Base-by-base conservation (phyloP, 2,329 filamentous ascomycete species). In the Drechslerella coelobrocha region DNA sequence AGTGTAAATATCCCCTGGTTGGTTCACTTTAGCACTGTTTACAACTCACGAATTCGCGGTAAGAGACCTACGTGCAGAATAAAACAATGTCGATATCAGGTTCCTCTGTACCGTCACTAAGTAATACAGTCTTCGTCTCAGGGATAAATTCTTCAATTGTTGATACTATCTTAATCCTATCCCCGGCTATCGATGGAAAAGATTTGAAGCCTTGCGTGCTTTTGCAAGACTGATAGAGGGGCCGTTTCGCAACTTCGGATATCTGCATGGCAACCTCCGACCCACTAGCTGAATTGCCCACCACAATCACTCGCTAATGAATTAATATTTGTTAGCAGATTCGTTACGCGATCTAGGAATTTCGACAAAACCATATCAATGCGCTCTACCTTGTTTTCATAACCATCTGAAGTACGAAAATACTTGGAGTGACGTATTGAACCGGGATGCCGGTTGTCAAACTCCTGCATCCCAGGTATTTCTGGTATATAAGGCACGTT, bases 251-350 rank as follows among this genome's bases (percentile, higher is more conserved):
- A 34, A 86, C 82, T 4, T 80, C 77, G 53, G 83, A 84, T 74
- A 97, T 89, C 77, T 97, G 93, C 1, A 83, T 80, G 14, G 88
- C 88, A 75, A 97, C 91, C 76, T 97, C 93, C 14, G 91, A 80
- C 0, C 91, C 93, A 0, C 91, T 96, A 0, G 92, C 89, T 0
- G 89, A 89, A 75, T 91, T 94, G 8, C 93, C 93, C 0, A 97
- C 86, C 0, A 97, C 84, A 3, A 97, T 79, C 9, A 94, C 89
- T 78, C 90, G 95, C 78, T 72, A 23, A 5, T 34, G 31, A 8
- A 8, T 24, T 19, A 9, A 26, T 10, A 6, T 29, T 39, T 34
- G 48, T 24, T 12, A 37, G 51, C 14, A 1, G 27, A 34, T 5
- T 19, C 24, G 19, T 17, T 26, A 27, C 26, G 17, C 34, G 9